A percentile compares a stretch with the other conserved stretches of the same genome.
Evolutionary conservation across 2,329 filamentous ascomycete species (phyloP).

Genomic region (Paraconiothyrium brasiliense): DNA sequence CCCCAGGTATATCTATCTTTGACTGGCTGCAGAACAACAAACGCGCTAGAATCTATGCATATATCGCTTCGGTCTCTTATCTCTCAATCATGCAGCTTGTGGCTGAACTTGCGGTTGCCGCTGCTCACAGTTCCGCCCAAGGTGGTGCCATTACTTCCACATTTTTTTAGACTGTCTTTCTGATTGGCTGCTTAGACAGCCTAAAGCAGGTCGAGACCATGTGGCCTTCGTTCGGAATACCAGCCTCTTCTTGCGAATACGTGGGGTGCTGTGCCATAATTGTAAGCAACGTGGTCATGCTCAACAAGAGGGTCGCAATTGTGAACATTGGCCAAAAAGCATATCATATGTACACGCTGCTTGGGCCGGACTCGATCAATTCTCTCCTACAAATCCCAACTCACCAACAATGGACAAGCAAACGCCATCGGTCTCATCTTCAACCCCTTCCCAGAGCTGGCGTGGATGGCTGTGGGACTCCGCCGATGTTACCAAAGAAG

Average conservation of each 20-base stretch:
- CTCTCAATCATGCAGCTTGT: neutral
- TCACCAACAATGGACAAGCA: neutral
- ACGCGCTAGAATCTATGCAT: neutral
- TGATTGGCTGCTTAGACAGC: neutral
- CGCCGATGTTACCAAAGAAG: slow-evolving; percentile 29
- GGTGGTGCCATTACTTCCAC: neutral
- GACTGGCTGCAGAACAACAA: neutral
- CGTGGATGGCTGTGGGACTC: slow-evolving; percentile 35
- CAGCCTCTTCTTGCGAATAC: neutral
- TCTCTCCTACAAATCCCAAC: neutral
- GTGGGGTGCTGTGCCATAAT: neutral
- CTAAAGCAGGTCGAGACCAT: neutral
- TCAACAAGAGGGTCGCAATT: neutral
- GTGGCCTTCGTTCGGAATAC: neutral
- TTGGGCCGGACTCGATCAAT: neutral
- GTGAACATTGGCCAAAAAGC: neutral
- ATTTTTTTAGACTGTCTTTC: neutral
- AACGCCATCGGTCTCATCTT: neutral
- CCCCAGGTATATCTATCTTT: no score
- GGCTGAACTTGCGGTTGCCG: neutral
- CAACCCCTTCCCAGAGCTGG: slow-evolving; percentile 21
- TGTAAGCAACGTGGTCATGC: neutral
- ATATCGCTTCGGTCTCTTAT: neutral
- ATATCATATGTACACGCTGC: neutral
- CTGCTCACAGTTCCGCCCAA: neutral